Evolutionary conservation across 148 eudicot species (phyloP).

Genomic region (Amaranthus palmeri): DNA sequence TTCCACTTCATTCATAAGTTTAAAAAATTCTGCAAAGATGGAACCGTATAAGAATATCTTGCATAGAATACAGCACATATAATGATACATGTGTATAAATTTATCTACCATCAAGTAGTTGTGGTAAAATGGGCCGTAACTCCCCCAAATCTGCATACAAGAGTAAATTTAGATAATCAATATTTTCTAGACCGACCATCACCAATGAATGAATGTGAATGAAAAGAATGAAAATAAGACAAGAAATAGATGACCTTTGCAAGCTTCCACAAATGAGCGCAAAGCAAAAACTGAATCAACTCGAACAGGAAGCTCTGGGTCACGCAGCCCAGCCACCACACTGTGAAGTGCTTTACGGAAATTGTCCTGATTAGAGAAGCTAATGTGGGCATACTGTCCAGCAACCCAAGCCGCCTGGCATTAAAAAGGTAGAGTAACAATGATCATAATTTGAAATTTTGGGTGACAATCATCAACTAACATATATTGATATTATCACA

Average conservation of each 20-base stretch:
- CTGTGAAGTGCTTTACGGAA: constrained; percentile 85
- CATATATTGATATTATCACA: not conserved
- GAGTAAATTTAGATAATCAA: not conserved
- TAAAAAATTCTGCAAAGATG: constrained; percentile 71
- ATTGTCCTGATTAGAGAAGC: constrained; percentile 78
- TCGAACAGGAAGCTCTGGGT: constrained; percentile 97
- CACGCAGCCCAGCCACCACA: constrained; percentile 96
- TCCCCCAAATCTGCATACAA: constrained; percentile 67
- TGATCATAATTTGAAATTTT: not conserved
- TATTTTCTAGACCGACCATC: not conserved
- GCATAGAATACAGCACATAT: not conserved
- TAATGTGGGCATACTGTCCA: constrained; percentile 94
- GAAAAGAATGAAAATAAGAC: not conserved
- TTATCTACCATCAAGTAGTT: constrained; percentile 78
- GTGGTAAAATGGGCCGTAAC: constrained; percentile 96
- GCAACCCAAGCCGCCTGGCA: constrained; percentile 99
- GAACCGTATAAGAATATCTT: constrained; percentile 3
- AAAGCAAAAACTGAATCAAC: constrained; percentile 95
- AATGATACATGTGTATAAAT: not conserved
- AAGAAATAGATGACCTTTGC: constrained; percentile 50
- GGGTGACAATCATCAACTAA: not conserved
- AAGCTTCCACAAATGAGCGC: constrained; percentile 98
- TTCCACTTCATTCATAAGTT: constrained; percentile 98
- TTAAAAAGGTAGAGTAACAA: not conserved
- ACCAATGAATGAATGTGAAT: not conserved